Evolutionary conservation across 2,329 filamentous ascomycete genomes (phyloP), one percentile per base, ranked within the genome.

Genomic region (Claviceps quebecensis): DNA sequence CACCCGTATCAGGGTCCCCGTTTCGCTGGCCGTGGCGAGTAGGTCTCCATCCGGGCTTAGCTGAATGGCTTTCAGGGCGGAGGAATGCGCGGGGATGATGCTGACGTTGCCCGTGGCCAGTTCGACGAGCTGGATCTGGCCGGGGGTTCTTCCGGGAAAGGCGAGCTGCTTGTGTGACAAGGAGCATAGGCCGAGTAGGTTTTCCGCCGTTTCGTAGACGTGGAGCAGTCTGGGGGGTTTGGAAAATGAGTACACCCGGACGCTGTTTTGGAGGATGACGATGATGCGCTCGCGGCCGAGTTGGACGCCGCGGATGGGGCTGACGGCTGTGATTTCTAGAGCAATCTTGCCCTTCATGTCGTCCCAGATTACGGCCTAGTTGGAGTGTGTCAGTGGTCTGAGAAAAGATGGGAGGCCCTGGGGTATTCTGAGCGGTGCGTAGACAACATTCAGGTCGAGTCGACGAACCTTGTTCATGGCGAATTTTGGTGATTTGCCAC

Each of bases 51-150:
- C 86, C 0, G 75, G 76, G 58, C 87, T 95, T 38, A 98, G 71
- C 11, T 83, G 78, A 57, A 98, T 74, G 43, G 89, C 88, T 54
- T 85, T 80, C 17, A 98, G 71, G 0, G 85, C 75, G 0, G 85
- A 84, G 4, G 84, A 83, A 65, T 98, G 93, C 3, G 91, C 93
- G 1, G 89, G 88, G 53, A 97, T 88, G 64, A 98, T 95, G 69
- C 85, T 94, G 56, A 97, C 87, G 60, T 87, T 91, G 48, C 83
- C 82, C 0, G 82, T 87, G 17, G 75, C 73, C 11, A 94, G 69
- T 59, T 94, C 83, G 49, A 95, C 84, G 1, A 97, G 71, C 65
- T 96, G 90, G 29, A 97, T 84, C 61, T 98, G 93, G 13, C 93
- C 93, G 0, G 80, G 70, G 1, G 86, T 90, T 49, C 88, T 78